phyloP scores from a whole-genome alignment of 495 filamentous ascomycete genomes.

The Neurospora hispaniola region DNA sequence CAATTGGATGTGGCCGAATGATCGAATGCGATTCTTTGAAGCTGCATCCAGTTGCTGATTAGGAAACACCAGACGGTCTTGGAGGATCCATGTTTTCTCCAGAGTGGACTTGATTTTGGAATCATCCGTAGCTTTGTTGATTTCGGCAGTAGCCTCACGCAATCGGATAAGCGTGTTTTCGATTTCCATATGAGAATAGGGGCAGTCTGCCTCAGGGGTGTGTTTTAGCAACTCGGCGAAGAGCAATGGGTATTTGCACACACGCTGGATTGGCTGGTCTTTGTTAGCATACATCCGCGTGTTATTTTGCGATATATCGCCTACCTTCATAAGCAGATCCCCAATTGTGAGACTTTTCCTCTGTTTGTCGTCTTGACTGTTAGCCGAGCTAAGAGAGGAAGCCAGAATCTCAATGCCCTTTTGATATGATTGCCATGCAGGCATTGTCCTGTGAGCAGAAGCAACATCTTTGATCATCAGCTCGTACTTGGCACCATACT shows the following conservation, averaged over 20 bases:
- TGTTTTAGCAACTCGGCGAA: constrained; percentile 71
- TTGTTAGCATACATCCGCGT: constrained; percentile 9
- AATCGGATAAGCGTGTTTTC: constrained; percentile 62
- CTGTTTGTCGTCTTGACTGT: constrained; percentile 49
- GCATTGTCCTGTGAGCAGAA: constrained; percentile 54
- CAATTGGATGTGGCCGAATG: constrained; percentile 70
- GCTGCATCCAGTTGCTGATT: constrained; percentile 43
- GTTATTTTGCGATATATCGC: background rate
- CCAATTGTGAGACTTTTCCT: constrained; percentile 69
- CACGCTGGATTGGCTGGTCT: constrained; percentile 75
- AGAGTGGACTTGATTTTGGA: constrained; percentile 43
- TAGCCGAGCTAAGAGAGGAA: constrained; percentile 59
- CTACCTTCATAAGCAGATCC: constrained; percentile 86
- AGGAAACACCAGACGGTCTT: constrained; percentile 64
- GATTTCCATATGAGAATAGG: constrained; percentile 66
- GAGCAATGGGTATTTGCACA: constrained; percentile 86
- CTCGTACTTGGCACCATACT: constrained; percentile 81
- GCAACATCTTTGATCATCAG: constrained; percentile 66
- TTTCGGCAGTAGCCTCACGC: constrained; percentile 56
- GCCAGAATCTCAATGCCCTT: constrained; percentile 81
- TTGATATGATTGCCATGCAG: constrained; percentile 72
- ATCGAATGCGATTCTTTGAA: constrained; percentile 49
- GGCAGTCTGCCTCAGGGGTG: constrained; percentile 76
- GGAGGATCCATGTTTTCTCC: constrained; percentile 67
- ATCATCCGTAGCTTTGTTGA: constrained; percentile 70